phyloP scores from a whole-genome alignment of 2,329 filamentous ascomycete species.

The Fusarium decemcellulare region DNA sequence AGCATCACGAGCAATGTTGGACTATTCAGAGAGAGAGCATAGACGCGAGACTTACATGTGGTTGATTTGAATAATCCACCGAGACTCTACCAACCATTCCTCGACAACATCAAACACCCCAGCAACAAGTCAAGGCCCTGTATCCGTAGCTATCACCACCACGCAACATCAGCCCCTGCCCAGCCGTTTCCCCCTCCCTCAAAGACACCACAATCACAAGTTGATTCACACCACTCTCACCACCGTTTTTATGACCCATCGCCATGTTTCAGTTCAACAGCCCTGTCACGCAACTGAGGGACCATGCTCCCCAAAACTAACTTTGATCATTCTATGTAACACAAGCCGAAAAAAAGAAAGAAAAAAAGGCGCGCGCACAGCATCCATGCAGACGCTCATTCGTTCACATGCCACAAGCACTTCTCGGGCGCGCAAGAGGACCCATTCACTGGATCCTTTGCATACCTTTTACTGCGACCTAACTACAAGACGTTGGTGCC shows the following conservation, averaged over 20 bases:
- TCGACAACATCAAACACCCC: background rate
- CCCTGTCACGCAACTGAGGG: conserved; percentile 25
- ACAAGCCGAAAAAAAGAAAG: background rate
- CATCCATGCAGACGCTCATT: conserved; percentile 17
- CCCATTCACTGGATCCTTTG: background rate
- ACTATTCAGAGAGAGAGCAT: too few relatives aligned
- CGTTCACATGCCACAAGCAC: conserved; percentile 34
- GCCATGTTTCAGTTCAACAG: conserved; percentile 16
- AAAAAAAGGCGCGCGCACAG: background rate
- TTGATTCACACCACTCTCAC: conserved; percentile 34
- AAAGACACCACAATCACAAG: conserved; percentile 32
- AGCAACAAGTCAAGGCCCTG: background rate
- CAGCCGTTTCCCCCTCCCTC: conserved; percentile 8
- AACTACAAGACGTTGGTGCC: background rate
- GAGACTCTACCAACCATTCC: background rate
- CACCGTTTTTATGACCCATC: conserved; percentile 5
- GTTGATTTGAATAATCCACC: background rate
- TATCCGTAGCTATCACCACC: conserved; percentile 2
- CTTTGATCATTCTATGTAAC: background rate
- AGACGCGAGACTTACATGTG: too few relatives aligned
- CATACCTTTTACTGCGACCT: conserved; percentile 1
- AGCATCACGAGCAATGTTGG: too few relatives aligned
- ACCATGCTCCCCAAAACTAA: background rate
- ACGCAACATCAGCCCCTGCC: conserved; percentile 13
- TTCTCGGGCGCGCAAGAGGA: background rate